phyloP scores from a whole-genome alignment of 768 basidiomycete species.

The Hericium rajendrae region DNA sequence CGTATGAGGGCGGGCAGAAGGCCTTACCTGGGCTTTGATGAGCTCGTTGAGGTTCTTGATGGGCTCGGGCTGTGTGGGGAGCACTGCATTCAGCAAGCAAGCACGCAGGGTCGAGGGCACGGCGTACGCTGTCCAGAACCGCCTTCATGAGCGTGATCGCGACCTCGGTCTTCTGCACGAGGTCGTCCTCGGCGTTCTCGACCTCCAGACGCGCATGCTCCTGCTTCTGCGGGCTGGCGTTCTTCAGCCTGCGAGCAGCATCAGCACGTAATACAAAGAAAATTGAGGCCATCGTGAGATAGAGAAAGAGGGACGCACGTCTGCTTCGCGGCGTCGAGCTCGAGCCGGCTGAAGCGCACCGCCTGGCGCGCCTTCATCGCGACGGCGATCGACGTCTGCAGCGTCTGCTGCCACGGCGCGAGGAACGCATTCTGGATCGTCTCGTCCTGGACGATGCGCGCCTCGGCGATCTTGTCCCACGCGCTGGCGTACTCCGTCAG shows the following conservation, averaged over 20 bases:
- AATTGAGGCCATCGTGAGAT: not conserved
- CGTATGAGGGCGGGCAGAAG: not conserved
- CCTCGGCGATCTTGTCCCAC: conserved; percentile 76
- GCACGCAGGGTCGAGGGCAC: not conserved
- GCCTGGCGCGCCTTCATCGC: conserved; percentile 91
- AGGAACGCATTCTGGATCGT: conserved; percentile 59
- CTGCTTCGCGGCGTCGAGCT: conserved; percentile 88
- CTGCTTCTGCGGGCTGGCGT: conserved; percentile 60
- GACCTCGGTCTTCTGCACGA: conserved; percentile 96
- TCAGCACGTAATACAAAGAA: not conserved
- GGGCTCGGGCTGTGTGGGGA: conserved; percentile 76
- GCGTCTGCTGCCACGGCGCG: conserved; percentile 80
- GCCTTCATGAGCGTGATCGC: conserved; percentile 96
- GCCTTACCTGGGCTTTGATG: conserved; percentile 71
- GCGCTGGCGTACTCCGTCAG: conserved; percentile 71
- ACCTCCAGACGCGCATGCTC: conserved; percentile 90
- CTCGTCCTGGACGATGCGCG: conserved; percentile 73
- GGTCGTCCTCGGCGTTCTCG: conserved; percentile 90
- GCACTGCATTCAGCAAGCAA: not conserved
- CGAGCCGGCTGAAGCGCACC: conserved; percentile 68
- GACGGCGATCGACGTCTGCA: conserved; percentile 73
- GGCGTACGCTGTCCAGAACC: conserved; percentile 90
- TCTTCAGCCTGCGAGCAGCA: conserved; percentile 58
- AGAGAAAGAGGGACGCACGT: conserved; percentile 34
- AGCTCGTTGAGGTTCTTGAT: conserved; percentile 91